Base-by-base conservation (phyloP, 2,329 filamentous ascomycete species). In the Fusarium veterinarium region DNA sequence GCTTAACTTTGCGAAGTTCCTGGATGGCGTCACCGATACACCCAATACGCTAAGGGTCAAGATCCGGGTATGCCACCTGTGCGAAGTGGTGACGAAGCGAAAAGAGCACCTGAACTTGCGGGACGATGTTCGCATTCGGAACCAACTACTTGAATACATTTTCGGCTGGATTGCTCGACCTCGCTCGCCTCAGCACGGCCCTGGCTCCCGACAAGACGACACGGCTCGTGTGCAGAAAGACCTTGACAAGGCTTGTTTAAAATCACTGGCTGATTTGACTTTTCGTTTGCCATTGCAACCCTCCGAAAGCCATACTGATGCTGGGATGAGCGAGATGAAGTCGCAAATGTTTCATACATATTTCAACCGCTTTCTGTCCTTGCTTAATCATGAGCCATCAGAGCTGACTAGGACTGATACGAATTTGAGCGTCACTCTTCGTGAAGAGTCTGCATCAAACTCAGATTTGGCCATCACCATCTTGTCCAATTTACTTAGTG, bases 331-430 rank as follows among this genome's bases (percentile, higher is more conserved):
- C 72, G 91, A 92, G 79, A 85, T 91, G 58, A 92, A 92, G 77
- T 91, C 89, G 2, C 89, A 92, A 75, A 90, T 92, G 87, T 93
- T 93, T 76, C 90, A 91, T 69, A 90, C 88, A 11, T 93, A 93
- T 78, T 92, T 93, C 81, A 92, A 91, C 69, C 85, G 90, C 12
- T 92, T 93, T 75, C 82, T 93, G 25, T 91, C 90, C 1, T 82
- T 93, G 8, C 83, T 93, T 33, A 91, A 91, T 67, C 84, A 89
- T 55, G 89, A 91, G 60, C 80, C 85, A 1, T 75, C 82, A 12
- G 88, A 90, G 42, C 60, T 76, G 23, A 72, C 64, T 19, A 73
- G 71, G 59, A 57, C 73, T 23, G 79, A 82, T 28, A 70, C 77
- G 19, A 67, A 69, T 40, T 69, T 81, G 16, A 78, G 81, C n/a